Percentiles rank a stretch among this genome's conserved stretches.
phyloP scores from a whole-genome alignment of 108 stramenopile genomes.

The Cyclotella atomus region DNA sequence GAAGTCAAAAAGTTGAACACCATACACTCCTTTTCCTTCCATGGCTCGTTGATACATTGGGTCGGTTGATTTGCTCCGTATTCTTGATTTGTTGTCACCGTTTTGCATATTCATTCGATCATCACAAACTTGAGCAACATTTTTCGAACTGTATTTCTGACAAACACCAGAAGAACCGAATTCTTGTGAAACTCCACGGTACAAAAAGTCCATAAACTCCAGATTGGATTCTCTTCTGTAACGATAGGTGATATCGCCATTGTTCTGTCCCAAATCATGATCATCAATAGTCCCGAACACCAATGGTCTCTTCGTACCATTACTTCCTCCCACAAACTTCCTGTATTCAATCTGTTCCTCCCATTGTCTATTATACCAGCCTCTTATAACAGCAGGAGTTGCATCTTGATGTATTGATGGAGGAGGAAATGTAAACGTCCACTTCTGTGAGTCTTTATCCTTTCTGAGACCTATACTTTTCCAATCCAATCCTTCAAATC shows the following conservation, averaged over 20 bases:
- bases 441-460: not conserved
- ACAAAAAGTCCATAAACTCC: constrained; percentile 72
- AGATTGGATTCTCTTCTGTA: constrained; percentile 47
- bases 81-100: not conserved
- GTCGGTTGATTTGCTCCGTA: constrained; percentile 24
- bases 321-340: constrained; percentile 51
- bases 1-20: constrained; percentile 86
- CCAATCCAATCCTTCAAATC: constrained; percentile 25
- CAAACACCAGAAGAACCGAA: not conserved
- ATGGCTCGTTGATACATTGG: constrained; percentile 60
- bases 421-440: constrained; percentile 57
- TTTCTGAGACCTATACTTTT: constrained; percentile 18
- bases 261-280: constrained; percentile 85
- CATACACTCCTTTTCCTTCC: constrained; percentile 72
- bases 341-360: constrained; percentile 53
- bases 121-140: not conserved
- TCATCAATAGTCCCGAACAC: constrained; percentile 87
- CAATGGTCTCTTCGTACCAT: constrained; percentile 14
- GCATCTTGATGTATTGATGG: constrained; percentile 46
- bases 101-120: not conserved
- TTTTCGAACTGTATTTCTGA: not conserved
- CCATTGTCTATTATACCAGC: constrained; percentile 58
- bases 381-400: constrained; percentile 55
- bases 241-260: constrained; percentile 71
- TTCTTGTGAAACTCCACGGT: constrained; percentile 7